Percentiles rank a stretch among this genome's conserved stretches.
Conservation (phyloP, 495 filamentous ascomycete species). For the Lentithecium fluviatile region DNA sequence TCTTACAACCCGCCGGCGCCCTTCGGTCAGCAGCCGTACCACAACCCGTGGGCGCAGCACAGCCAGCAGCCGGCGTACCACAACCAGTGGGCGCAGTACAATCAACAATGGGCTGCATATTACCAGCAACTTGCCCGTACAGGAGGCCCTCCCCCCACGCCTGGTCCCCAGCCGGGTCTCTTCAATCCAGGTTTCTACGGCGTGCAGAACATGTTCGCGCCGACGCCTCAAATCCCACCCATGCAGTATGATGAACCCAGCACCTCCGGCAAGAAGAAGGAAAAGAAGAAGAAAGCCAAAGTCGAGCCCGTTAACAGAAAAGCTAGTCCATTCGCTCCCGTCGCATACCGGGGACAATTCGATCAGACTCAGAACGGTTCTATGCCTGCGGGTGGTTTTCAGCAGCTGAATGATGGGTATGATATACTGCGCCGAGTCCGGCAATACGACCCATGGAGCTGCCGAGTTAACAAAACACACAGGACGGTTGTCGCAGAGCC, state of each 20-base stretch:
- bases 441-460: constrained; percentile 1
- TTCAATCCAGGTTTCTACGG: neutral
- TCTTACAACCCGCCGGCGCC: too few relatives aligned
- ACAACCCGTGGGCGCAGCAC: neutral
- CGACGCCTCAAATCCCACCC: too few relatives aligned
- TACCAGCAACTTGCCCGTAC: neutral
- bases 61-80: neutral
- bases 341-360: neutral
- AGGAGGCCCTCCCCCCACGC: neutral
- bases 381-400: constrained; percentile 10
- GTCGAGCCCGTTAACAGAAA: too few relatives aligned
- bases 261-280: too few relatives aligned
- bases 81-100: neutral
- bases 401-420: constrained; percentile 20
- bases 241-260: too few relatives aligned
- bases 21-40: too few relatives aligned
- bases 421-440: neutral
- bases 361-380: neutral
- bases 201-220: too few relatives aligned
- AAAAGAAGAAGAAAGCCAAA: too few relatives aligned
- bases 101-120: neutral
- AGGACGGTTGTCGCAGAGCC: constrained; percentile 15
- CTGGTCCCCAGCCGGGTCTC: neutral
- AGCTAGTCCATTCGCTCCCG: neutral
- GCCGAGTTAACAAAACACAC: constrained; percentile 19